Base-by-base conservation (phyloP, 2,329 filamentous ascomycete species). In the Rutstroemia sp. region DNA sequence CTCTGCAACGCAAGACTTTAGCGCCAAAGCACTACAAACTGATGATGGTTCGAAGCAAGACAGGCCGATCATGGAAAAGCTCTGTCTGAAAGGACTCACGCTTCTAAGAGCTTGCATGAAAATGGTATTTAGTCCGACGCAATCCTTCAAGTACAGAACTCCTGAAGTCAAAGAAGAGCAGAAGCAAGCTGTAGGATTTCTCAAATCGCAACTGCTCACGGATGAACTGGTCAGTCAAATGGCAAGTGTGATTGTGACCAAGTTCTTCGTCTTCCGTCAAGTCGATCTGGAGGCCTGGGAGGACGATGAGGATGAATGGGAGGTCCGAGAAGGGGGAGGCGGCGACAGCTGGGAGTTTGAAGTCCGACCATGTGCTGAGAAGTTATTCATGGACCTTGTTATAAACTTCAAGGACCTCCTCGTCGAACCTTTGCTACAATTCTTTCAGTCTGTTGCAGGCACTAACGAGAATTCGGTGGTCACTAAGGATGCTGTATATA, bases 261-360 rank as follows among this genome's bases (percentile, higher is more conserved):
- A 87, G 65, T 90, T 96, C 63, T 94, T 99, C 69, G 81, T 94
- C 39, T 94, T 97, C 70, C 83, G 90, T 37, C 82, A 87, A 58
- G 83, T 84, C 52, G 94, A 99, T 71, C 80, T 97, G 1, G 85
- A 90, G 60, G 87, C 90, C 57, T 99, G 94, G 94, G 87, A 95
- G 68, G 87, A 95, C 67, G 91, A 96, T 57, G 90, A 92, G 0
- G 90, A 99, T 70, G 91, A 95, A 54, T 99, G 94, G 92, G 92
- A 96, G 71, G 86, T 88, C 62, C 85, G 87, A 65, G 91, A 96
- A 74, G 90, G 95, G 66, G 88, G 86, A 59, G 83, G 89, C 58
- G 85, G 88, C 38, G 88, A 90, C 63, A 89, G 88, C 1, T 97
- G 88, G 80, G 91, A 97, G 67, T 96, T 92, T 75, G 89, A 92